Evolutionary conservation across 768 basidiomycete genomes (phyloP), one percentile per base, ranked within the genome.

Genomic region (Auriscalpium microsporum): DNA sequence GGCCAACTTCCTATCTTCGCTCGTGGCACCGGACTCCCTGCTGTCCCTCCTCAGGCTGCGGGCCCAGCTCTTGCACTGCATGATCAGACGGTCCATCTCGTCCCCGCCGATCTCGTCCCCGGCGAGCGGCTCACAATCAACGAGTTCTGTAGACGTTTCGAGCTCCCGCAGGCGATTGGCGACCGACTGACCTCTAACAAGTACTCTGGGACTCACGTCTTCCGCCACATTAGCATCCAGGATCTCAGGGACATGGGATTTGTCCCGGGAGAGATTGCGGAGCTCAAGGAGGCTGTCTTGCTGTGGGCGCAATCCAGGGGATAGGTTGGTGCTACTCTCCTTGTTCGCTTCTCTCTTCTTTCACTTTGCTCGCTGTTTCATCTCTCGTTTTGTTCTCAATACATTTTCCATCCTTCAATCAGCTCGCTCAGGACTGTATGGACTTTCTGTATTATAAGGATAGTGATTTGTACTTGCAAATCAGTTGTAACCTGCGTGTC

Each of bases 401-500:
- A n/a, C n/a, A n/a, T n/a, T n/a, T n/a, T n/a, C n/a, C n/a, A n/a
- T n/a, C n/a, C n/a, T n/a, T n/a, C n/a, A n/a, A n/a, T n/a, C n/a
- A n/a, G n/a, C n/a, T n/a, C n/a, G n/a, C n/a, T n/a, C n/a, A n/a
- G n/a, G n/a, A n/a, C n/a, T n/a, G n/a, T n/a, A n/a, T n/a, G n/a
- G n/a, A n/a, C n/a, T n/a, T n/a, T n/a, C n/a, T n/a, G n/a, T n/a
- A n/a, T n/a, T n/a, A n/a, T n/a, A n/a, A n/a, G n/a, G n/a, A n/a
- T n/a, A n/a, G 23, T 48, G 9, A 9, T 10, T 16, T 40, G 10
- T 40, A 9, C 10, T 50, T 50, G 13, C 23, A 23, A 33, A 50
- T 19, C 49, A 64, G 46, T 66, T 67, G 42, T 71, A 72, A 4
- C 71, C 69, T 14, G 67, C 63, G 58, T 71, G 67, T 47, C 63